Evolutionary conservation across 139 green algal genomes (phyloP).

Genomic region (Chlamydomonas sp.): DNA sequence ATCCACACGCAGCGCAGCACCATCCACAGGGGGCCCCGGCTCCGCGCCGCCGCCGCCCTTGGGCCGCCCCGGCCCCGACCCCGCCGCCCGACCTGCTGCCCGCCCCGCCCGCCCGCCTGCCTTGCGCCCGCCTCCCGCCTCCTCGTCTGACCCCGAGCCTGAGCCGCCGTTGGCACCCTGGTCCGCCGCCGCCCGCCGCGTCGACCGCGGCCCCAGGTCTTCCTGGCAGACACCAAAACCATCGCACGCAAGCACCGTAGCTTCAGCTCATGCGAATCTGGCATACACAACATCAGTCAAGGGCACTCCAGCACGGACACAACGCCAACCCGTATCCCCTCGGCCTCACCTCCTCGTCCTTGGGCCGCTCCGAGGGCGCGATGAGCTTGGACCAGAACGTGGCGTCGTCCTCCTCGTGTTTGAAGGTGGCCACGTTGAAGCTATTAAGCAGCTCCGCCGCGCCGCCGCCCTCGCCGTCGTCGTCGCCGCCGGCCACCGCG

Average conservation of each 20-base stretch:
- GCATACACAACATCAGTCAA: not conserved
- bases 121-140: not conserved
- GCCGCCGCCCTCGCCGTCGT: not conserved
- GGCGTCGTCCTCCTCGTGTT: slow-evolving; percentile 88
- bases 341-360: slow-evolving; percentile 44
- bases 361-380: slow-evolving; percentile 61
- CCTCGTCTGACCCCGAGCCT: not conserved
- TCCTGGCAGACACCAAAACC: slow-evolving; percentile 5
- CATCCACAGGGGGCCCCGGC: slow-evolving; percentile 71
- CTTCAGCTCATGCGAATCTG: no score
- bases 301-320: no score
- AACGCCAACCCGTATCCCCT: no score
- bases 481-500: not conserved
- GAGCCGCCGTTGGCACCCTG: not conserved
- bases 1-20: slow-evolving; percentile 73
- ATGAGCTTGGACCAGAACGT: slow-evolving; percentile 96
- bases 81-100: slow-evolving; percentile 24
- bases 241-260: not conserved
- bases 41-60: slow-evolving; percentile 29
- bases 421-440: slow-evolving; percentile 94
- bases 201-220: slow-evolving; percentile 43
- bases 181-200: slow-evolving; percentile 35
- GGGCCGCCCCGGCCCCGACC: not conserved
- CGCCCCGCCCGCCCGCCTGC: not conserved
- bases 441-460: slow-evolving; percentile 80